A percentile compares a stretch with the other conserved stretches of the same genome.
Evolutionary conservation across 495 filamentous ascomycete genomes (phyloP).

Genomic region (Parathielavia appendiculata): DNA sequence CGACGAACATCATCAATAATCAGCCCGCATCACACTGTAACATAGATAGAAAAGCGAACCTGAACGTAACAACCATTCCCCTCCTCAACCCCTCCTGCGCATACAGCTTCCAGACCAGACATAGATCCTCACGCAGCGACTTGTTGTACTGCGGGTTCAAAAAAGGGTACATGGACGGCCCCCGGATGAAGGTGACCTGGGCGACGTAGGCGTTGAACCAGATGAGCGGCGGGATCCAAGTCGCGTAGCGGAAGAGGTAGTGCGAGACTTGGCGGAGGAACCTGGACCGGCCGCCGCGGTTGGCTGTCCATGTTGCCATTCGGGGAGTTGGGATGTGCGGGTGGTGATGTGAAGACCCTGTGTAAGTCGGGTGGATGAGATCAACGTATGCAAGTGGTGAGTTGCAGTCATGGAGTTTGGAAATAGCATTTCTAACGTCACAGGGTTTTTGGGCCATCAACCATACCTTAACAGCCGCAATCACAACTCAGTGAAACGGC

Average conservation of each 20-base stretch:
- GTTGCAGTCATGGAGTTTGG: not conserved
- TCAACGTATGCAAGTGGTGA: slow-evolving; percentile 2
- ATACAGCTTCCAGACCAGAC: slow-evolving; percentile 47
- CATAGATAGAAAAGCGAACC: slow-evolving; percentile 26
- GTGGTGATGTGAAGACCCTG: not conserved
- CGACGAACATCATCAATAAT: not conserved
- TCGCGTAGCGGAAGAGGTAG: slow-evolving; percentile 50
- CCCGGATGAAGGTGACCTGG: slow-evolving; percentile 58
- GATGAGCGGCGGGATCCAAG: slow-evolving; percentile 58
- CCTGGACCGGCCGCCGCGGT: slow-evolving; percentile 2
- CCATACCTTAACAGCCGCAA: too few species aligned
- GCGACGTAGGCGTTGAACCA: slow-evolving; percentile 61
- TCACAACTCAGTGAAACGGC: too few species aligned
- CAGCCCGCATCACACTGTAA: not conserved
- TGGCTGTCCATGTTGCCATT: slow-evolving; percentile 32
- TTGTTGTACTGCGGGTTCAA: slow-evolving; percentile 60
- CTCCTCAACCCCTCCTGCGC: slow-evolving; percentile 41
- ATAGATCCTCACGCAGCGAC: slow-evolving; percentile 51
- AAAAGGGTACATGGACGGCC: slow-evolving; percentile 73
- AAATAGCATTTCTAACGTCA: too few species aligned
- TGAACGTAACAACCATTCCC: slow-evolving; percentile 52
- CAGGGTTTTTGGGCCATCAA: too few species aligned
- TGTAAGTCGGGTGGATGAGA: not conserved
- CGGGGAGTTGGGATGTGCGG: not conserved
- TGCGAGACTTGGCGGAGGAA: slow-evolving; percentile 37